Conservation (phyloP, 169 alveolate genomes). For the Plasmodium coatneyi region DNA sequence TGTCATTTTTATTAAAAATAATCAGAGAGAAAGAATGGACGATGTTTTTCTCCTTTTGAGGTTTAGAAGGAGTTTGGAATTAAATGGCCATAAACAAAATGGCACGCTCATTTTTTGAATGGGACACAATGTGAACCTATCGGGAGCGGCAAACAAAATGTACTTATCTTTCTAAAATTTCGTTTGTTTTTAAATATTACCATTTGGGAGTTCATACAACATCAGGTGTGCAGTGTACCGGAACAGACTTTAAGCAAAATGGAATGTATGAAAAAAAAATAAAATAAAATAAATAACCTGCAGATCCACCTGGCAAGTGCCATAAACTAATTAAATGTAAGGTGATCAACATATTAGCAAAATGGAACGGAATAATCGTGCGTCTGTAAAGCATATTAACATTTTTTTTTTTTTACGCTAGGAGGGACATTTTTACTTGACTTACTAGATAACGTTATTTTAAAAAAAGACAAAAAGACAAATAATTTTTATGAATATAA, state of each 20-base stretch:
- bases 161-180: neutral
- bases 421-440: neutral
- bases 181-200: neutral
- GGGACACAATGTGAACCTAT: neutral
- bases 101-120: neutral
- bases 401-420: neutral
- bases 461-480: neutral
- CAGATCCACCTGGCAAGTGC: neutral
- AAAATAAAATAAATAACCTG: neutral
- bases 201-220: neutral
- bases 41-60: neutral
- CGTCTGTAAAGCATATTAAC: neutral
- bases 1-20: neutral
- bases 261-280: neutral
- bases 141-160: neutral
- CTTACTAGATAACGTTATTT: neutral
- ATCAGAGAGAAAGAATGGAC: neutral
- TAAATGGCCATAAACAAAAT: neutral
- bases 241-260: neutral
- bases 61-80: neutral
- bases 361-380: neutral
- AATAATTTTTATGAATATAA: neutral
- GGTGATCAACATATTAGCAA: neutral
- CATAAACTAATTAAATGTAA: neutral
- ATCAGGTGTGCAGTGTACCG: neutral